Percentiles rank a stretch among this genome's conserved stretches.
These are phyloP conservation scores for Pelargonium cotyledonis DNA, from an alignment of 441 rosid species.

Conservation along the genomic window DNA sequence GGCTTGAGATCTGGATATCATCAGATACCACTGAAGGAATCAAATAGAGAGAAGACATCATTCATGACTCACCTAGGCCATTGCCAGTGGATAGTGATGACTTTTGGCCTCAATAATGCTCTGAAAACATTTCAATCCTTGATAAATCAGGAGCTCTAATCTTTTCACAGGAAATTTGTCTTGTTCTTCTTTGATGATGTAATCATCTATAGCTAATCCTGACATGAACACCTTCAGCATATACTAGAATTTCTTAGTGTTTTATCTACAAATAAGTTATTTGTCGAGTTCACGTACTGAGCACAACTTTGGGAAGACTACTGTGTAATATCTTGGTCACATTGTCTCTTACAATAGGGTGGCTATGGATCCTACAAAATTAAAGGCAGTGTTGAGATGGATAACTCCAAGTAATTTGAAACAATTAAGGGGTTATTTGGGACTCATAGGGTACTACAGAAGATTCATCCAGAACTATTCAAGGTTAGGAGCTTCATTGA, in stretches of 20 bases:
- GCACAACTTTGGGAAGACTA: not conserved
- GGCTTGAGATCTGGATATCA: not conserved
- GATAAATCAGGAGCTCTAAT: not conserved
- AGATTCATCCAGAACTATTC: not conserved
- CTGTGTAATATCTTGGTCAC: not conserved
- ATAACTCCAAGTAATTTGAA: not conserved
- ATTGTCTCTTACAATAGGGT: not conserved
- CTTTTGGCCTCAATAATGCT: not conserved
- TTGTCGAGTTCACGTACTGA: not conserved
- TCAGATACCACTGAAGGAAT: not conserved
- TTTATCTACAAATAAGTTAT: no score
- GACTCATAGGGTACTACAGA: not conserved
- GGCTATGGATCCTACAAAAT: not conserved
- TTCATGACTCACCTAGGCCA: not conserved
- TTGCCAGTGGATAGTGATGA: not conserved
- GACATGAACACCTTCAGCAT: not conserved
- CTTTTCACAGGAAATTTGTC: not conserved
- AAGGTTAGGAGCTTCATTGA: no score
- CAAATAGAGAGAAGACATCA: not conserved
- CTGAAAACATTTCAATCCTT: not conserved
- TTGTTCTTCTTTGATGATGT: not conserved
- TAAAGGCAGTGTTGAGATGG: not conserved
- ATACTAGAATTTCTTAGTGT: not conserved
- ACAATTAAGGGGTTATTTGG: not conserved
- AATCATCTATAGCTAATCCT: not conserved